Conservation (phyloP, 257 asterid species). For the Solanum pinnatisectum region DNA sequence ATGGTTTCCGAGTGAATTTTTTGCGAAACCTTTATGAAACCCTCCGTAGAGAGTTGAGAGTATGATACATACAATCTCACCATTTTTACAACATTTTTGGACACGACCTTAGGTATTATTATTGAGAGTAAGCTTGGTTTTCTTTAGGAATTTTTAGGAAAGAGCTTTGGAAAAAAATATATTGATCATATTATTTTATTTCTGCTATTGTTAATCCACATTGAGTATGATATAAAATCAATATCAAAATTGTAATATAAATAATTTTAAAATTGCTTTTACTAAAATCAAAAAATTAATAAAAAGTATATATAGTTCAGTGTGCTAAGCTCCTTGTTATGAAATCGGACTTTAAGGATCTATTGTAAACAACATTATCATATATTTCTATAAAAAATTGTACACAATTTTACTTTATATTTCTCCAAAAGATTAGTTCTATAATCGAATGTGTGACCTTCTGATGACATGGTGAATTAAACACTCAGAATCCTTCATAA, state of each 20-base stretch:
- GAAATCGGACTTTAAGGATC: not conserved
- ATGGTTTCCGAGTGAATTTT: too few relatives aligned
- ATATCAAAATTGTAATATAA: not conserved
- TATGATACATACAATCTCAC: too few relatives aligned
- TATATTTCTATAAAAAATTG: not conserved
- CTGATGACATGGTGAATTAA: not conserved
- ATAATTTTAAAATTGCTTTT: not conserved
- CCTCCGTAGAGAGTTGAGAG: too few relatives aligned
- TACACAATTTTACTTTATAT: too few relatives aligned
- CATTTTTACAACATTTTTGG: too few relatives aligned
- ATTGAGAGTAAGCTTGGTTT: too few relatives aligned
- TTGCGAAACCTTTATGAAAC: too few relatives aligned
- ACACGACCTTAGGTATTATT: too few relatives aligned
- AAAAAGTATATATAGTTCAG: not conserved
- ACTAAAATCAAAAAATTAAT: not conserved
- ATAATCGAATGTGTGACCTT: not conserved
- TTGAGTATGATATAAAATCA: not conserved
- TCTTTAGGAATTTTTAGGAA: too few relatives aligned
- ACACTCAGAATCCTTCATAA: not conserved
- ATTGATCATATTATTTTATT: not conserved
- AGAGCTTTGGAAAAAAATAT: not conserved
- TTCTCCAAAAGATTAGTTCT: not conserved
- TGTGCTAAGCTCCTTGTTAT: not conserved
- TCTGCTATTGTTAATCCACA: not conserved
- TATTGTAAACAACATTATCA: not conserved